Base-by-base conservation (phyloP, 306 rosid species). In the Hippophae rhamnoides region DNA sequence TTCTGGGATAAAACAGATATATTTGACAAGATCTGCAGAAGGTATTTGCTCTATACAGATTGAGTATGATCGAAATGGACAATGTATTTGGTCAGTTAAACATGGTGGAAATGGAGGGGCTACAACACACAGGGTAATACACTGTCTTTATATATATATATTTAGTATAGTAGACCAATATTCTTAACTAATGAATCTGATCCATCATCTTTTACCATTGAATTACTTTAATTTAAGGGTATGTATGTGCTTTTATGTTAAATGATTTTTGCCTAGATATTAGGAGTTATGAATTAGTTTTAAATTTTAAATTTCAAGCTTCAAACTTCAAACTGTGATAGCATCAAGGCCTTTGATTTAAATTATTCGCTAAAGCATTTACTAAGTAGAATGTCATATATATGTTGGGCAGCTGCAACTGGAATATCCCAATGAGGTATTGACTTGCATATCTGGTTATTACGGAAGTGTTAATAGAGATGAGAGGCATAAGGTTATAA, bases 61-160 rank as follows among this genome's bases (percentile, higher is more conserved):
- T 13, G 96, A 90, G 72, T 90, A 87, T 50, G 96, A 87, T 68
- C 83, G 95, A 60, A 81, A 72, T 62, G 87, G 86, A 41, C 98
- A 90, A 75, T 82, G 86, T 55, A 83, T 90, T 57, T 90, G 98
- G 98, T 90, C 98, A 13, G 77, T 69, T 13, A 90, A 81, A 80
- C 96, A 87, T 69, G 98, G 98, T 18, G 87, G 96, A 9, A 71
- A 85, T 57, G 85, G 74, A 68, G 96, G 89, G 62, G 74, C 72
- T 27, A 58, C 52, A 68, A 56, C 74, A 27, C 92, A 90, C 68
- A 72, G 96, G 76, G 98, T 87, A 77, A 42, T 13, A 43, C 41
- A 12, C 61, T 18, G 23, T 18, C 23, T 18, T 18, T 18, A 18
- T 18, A 18, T 18, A 18, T 18, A 18, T 18, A 18, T 18, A 18